phyloP scores from a whole-genome alignment of 179 eudicot genomes.

The Spinacia oleracea region DNA sequence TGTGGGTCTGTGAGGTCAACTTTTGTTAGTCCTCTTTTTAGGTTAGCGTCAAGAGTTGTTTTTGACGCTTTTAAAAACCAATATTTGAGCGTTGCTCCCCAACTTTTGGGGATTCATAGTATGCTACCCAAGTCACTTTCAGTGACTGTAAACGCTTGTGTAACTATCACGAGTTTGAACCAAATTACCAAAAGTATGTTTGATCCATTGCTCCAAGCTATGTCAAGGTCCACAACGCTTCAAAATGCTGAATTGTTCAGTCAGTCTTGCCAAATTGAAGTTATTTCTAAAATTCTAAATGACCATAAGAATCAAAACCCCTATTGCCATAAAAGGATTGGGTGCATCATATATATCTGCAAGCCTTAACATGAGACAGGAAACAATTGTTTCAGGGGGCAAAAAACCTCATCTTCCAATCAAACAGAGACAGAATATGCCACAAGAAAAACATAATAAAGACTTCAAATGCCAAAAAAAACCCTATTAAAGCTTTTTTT shows the following conservation, averaged over 20 bases:
- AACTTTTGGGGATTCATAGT: too few relatives aligned
- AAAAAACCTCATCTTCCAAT: too few relatives aligned
- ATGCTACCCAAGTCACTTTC: too few relatives aligned
- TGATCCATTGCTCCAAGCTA: not conserved
- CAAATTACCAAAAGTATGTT: too few relatives aligned
- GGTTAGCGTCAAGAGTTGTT: too few relatives aligned
- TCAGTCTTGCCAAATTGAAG: not conserved
- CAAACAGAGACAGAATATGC: not conserved
- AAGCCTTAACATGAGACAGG: not conserved
- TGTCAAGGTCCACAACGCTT: not conserved
- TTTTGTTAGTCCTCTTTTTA: too few relatives aligned
- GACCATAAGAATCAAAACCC: not conserved
- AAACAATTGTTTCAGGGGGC: not conserved
- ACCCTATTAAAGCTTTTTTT: too few relatives aligned
- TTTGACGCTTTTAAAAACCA: too few relatives aligned
- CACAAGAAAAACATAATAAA: not conserved
- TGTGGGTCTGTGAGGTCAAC: too few relatives aligned
- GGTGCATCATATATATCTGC: not conserved
- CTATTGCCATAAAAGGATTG: not conserved
- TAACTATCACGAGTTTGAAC: too few relatives aligned
- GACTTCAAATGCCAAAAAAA: not conserved
- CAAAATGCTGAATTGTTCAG: not conserved
- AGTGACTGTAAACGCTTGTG: too few relatives aligned
- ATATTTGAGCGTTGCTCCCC: too few relatives aligned
- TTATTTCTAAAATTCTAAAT: not conserved